Evolutionary conservation across 2,329 filamentous ascomycete genomes (phyloP), one percentile per base, ranked within the genome.

Genomic region (Scytalidium sp.): DNA sequence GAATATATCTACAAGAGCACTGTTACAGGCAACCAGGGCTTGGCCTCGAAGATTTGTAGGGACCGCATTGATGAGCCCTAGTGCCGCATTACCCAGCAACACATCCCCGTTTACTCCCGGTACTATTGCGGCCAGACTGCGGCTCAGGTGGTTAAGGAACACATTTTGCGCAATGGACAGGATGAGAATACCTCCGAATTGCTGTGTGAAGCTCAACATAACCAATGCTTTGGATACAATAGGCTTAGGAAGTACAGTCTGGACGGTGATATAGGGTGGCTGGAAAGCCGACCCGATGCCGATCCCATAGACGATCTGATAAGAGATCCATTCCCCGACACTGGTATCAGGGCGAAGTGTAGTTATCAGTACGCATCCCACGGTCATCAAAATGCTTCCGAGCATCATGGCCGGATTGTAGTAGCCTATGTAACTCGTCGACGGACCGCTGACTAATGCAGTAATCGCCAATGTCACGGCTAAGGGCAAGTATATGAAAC

Each of bases 91-190:
- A 13, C 8, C 13, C 25, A 1, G 62, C 56, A 1, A 20, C 50
- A 2, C 70, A 42, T 17, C 20, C 8, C 11, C 19, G 20, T 42
- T 42, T 56, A 3, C 73, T 60, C 3, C 55, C 44, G 2, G 52
- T 7, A 2, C 68, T 62, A 21, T 70, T 60, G 1, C 73, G 41
- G 7, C 49, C 19, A 56, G 45, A 13, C 46, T 54, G 20, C 51
- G 51, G 11, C 50, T 41, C 42, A 56, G 57, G 25, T 25, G 19
- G 25, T 23, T 45, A 53, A 80, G 76, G 68, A 88, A 87, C 42
- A 86, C 74, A 29, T 82, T 80, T 61, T 88, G 81, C 0, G 79
- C 78, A 10, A 85, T 78, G 8, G 78, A 78, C 41, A 87, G 76
- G 54, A 79, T 78, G 21, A 88, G 67, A 5, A 84, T 81, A 7